phyloP scores from a whole-genome alignment of 2,329 filamentous ascomycete genomes.

The Colletotrichum orchidophilum region DNA sequence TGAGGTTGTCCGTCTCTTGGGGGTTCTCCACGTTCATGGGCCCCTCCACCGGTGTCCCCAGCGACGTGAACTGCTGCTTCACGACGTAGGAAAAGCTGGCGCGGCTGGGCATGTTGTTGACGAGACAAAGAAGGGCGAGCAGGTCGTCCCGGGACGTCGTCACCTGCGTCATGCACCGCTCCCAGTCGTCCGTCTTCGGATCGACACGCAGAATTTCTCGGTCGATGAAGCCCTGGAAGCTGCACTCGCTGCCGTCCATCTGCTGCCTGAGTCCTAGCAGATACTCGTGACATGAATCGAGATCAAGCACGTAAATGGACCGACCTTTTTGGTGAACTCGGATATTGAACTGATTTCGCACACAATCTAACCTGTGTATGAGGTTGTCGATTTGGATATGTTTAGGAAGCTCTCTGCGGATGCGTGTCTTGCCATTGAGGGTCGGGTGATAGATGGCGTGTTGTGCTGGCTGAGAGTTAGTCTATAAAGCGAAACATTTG shows the following conservation, averaged over 20 bases:
- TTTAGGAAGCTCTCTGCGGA: constrained; percentile 50
- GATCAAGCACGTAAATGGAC: constrained; percentile 51
- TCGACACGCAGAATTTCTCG: constrained; percentile 45
- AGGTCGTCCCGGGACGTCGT: constrained; percentile 48
- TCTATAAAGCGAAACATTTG: too few relatives aligned
- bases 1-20: constrained; percentile 47
- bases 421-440: constrained; percentile 43
- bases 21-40: constrained; percentile 48
- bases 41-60: constrained; percentile 36
- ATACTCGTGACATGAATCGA: constrained; percentile 51
- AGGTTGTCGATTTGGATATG: constrained; percentile 49
- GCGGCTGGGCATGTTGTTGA: constrained; percentile 57
- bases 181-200: constrained; percentile 39
- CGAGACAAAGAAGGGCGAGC: constrained; percentile 50
- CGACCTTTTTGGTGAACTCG: constrained; percentile 51
- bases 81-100: constrained; percentile 52
- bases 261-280: constrained; percentile 47
- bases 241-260: constrained; percentile 48
- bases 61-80: background rate
- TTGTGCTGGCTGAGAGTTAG: constrained; percentile 44
- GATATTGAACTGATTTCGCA: constrained; percentile 52
- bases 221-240: constrained; percentile 53
- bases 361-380: constrained; percentile 46
- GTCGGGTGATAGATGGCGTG: constrained; percentile 52
- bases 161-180: constrained; percentile 50